These are phyloP conservation scores for Aegle marmelos DNA, from an alignment of 345 rosid species.

Conservation along the genomic window DNA sequence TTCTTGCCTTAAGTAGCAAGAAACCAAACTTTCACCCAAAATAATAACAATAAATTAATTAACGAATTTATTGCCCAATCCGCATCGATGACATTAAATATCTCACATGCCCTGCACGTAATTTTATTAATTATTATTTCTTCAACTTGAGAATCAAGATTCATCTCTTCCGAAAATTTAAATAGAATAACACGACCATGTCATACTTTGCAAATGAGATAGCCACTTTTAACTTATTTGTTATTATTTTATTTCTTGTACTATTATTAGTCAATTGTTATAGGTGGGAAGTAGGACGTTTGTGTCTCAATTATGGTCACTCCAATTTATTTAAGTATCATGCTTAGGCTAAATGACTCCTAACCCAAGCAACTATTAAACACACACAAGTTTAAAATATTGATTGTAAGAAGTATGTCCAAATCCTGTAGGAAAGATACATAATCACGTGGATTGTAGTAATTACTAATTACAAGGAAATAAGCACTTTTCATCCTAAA, in stretches of 20 bases:
- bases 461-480: neutral
- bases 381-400: neutral
- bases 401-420: neutral
- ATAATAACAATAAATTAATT: neutral
- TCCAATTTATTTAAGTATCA: neutral
- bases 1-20: neutral
- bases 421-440: neutral
- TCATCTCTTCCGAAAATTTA: neutral
- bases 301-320: neutral
- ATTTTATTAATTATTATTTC: neutral
- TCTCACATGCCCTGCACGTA: conserved; percentile 6
- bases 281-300: neutral
- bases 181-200: too few species aligned
- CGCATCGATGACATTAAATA: neutral
- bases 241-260: neutral
- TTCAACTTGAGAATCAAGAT: neutral
- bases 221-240: neutral
- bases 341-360: neutral
- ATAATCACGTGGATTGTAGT: neutral
- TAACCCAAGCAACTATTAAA: neutral
- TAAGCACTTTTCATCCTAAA: too few species aligned
- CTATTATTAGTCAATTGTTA: neutral
- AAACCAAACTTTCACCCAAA: neutral
- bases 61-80: neutral
- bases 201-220: neutral